Evolutionary conservation across 2,329 filamentous ascomycete species (phyloP).

Genomic region (Lachnellula suecica): DNA sequence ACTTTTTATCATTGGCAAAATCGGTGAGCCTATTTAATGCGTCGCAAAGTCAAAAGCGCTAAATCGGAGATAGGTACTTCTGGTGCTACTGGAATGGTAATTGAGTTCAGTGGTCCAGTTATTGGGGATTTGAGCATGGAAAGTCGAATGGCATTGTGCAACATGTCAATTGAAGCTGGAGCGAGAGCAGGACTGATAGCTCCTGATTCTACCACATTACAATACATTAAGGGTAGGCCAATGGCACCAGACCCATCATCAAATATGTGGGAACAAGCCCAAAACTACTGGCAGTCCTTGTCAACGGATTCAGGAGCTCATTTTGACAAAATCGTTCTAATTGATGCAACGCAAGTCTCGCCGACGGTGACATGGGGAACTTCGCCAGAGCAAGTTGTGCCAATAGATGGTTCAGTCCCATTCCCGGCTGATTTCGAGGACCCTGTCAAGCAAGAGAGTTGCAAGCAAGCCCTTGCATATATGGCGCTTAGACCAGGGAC

Average conservation of each 20-base stretch:
- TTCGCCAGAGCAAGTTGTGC: constrained; percentile 89
- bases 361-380: constrained; percentile 97
- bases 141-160: constrained; percentile 98
- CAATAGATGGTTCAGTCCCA: constrained; percentile 88
- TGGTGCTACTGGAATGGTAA: constrained; percentile 89
- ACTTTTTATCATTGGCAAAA: constrained; percentile 87
- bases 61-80: constrained; percentile 60
- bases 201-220: constrained; percentile 89
- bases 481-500: constrained; percentile 90
- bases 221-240: constrained; percentile 89
- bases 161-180: constrained; percentile 98
- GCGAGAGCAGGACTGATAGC: constrained; percentile 96
- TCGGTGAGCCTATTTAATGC: constrained; percentile 48
- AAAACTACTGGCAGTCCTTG: constrained; percentile 83
- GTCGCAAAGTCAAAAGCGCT: neutral
- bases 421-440: constrained; percentile 83
- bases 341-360: constrained; percentile 88
- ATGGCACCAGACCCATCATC: constrained; percentile 85
- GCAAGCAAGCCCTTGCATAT: constrained; percentile 84
- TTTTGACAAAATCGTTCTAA: constrained; percentile 85
- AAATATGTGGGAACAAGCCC: constrained; percentile 85
- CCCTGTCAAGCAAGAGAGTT: constrained; percentile 76
- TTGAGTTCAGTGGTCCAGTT: constrained; percentile 95
- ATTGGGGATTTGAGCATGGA: constrained; percentile 92
- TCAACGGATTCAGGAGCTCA: constrained; percentile 84